These are phyloP conservation scores for Berberis thunbergii DNA, from an alignment of 164 flowering plant genomes.

Conservation along the genomic window DNA sequence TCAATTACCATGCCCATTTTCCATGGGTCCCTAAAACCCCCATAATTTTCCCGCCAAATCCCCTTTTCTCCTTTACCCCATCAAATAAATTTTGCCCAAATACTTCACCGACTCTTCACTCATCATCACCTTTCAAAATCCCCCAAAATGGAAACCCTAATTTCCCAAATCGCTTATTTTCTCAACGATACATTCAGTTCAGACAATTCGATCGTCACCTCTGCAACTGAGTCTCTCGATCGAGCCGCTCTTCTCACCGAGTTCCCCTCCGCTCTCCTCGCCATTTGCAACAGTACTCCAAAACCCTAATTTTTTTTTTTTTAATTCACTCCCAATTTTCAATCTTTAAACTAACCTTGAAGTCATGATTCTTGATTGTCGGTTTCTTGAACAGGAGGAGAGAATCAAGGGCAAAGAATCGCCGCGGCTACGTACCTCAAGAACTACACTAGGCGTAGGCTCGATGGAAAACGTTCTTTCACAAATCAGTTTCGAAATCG, in stretches of 20 bases:
- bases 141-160: constrained; percentile 27
- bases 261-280: constrained; percentile 54
- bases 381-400: no score
- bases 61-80: no score
- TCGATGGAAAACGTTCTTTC: constrained; percentile 19
- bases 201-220: constrained; percentile 11
- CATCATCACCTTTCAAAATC: neutral
- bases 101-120: neutral
- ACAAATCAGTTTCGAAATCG: constrained; percentile 39
- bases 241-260: constrained; percentile 43
- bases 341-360: neutral
- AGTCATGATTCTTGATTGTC: neutral
- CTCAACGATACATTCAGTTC: constrained; percentile 45
- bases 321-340: no score
- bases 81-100: no score
- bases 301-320: neutral
- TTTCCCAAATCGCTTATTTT: constrained; percentile 25
- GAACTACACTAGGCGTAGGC: constrained; percentile 42
- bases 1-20: no score
- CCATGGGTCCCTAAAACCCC: no score
- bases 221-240: constrained; percentile 18
- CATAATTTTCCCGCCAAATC: neutral
- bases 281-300: constrained; percentile 39
- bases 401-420: constrained; percentile 33
- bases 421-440: constrained; percentile 56